Percentiles rank a stretch among this genome's conserved stretches.
These are phyloP conservation scores for Phytophthora melonis DNA, from an alignment of 352 stramenopile genomes.

Conservation along the genomic window DNA sequence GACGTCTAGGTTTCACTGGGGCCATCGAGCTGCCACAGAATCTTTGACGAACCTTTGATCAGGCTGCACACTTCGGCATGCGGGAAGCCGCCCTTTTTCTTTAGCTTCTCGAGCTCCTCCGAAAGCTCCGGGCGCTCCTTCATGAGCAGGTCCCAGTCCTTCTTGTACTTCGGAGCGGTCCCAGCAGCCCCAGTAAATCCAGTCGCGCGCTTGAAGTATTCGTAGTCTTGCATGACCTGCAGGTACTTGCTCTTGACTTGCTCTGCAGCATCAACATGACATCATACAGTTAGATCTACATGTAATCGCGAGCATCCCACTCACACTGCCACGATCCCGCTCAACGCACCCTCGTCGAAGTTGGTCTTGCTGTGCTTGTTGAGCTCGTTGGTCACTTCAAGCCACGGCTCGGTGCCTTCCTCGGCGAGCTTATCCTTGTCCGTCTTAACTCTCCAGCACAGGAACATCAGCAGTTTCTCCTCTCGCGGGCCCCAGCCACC, in stretches of 20 bases:
- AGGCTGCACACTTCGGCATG: conserved; percentile 34
- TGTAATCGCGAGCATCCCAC: neutral
- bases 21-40: neutral
- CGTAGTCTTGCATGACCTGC: conserved; percentile 35
- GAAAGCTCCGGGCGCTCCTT: conserved; percentile 21
- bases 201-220: conserved; percentile 35
- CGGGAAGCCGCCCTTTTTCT: conserved; percentile 27
- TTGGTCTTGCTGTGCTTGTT: conserved; percentile 31
- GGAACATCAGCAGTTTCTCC: conserved; percentile 39
- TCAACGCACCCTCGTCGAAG: conserved; percentile 21
- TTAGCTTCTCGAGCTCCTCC: conserved; percentile 26
- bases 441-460: conserved; percentile 36
- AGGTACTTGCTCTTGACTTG: conserved; percentile 43
- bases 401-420: conserved; percentile 34
- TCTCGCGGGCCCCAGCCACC: conserved; percentile 14
- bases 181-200: conserved; percentile 24
- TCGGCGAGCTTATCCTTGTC: conserved; percentile 21
- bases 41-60: conserved; percentile 27
- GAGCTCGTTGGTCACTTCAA: conserved; percentile 30
- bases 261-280: conserved; percentile 18
- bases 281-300: neutral
- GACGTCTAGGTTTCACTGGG: neutral
- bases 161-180: neutral
- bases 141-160: conserved; percentile 38
- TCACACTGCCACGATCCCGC: neutral